A percentile compares a stretch with the other conserved stretches of the same genome.
These are phyloP conservation scores for thale cress (Arabidopsis thaliana) DNA, from an alignment of 345 rosid species.

Conservation along the genomic window TAIR10.1 NC_003075.7:11086001-11086500, in stretches of 20 bases:
- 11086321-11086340: neutral
- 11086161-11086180: slow-evolving; percentile 47
- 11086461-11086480: neutral
- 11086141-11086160: slow-evolving; percentile 29
- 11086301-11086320: neutral
- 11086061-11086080: slow-evolving; percentile 12
- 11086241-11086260: neutral
- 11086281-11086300: neutral
- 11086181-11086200: slow-evolving; percentile 45
- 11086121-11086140: neutral
- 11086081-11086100: neutral
- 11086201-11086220: slow-evolving; percentile 37
- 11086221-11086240: slow-evolving; percentile 46
- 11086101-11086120: slow-evolving; percentile 17
- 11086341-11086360: neutral
- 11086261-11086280: neutral
- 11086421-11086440: too few species aligned
- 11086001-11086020: neutral
- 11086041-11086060: neutral
- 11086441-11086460: neutral
- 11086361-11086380: neutral
- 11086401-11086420: neutral
- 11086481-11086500: neutral
- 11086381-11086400: neutral
- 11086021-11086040: neutral